Evolutionary conservation across 2,329 filamentous ascomycete genomes (phyloP).

Genomic region (Ilyonectria mors-panacis): DNA sequence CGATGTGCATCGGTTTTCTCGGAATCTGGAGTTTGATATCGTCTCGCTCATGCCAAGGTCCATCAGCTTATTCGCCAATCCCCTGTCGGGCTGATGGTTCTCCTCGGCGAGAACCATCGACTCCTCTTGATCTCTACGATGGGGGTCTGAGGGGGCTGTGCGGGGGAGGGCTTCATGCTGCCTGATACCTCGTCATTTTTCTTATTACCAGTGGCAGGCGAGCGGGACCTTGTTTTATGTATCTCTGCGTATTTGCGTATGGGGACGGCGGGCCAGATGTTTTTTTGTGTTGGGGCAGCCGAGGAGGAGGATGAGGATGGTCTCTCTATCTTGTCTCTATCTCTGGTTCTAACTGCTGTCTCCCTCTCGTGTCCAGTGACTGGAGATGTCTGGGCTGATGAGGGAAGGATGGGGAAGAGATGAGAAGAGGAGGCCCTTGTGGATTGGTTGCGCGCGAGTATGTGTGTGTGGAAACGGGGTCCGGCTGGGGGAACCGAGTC

Average conservation of each 20-base stretch:
- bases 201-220: slow-evolving; percentile 51
- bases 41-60: slow-evolving; percentile 52
- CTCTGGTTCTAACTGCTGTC: slow-evolving; percentile 38
- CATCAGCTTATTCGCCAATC: slow-evolving; percentile 44
- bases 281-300: slow-evolving; percentile 45
- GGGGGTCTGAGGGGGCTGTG: slow-evolving; percentile 23
- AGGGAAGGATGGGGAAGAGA: slow-evolving; percentile 45
- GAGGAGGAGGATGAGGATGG: slow-evolving; percentile 46
- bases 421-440: slow-evolving; percentile 35
- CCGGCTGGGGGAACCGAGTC: slow-evolving; percentile 43
- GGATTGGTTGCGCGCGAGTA: slow-evolving; percentile 41
- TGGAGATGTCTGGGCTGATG: slow-evolving; percentile 50
- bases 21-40: slow-evolving; percentile 61
- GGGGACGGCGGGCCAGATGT: slow-evolving; percentile 51
- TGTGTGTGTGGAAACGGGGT: slow-evolving; percentile 46
- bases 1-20: slow-evolving; percentile 56
- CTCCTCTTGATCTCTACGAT: slow-evolving; percentile 38
- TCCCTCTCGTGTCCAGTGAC: slow-evolving; percentile 41
- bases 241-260: slow-evolving; percentile 52
- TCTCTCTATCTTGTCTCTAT: slow-evolving; percentile 10
- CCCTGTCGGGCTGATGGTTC: slow-evolving; percentile 49
- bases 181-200: slow-evolving; percentile 48
- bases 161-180: slow-evolving; percentile 38
- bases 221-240: slow-evolving; percentile 55
- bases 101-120: slow-evolving; percentile 37